Evolutionary conservation across 257 asterid genomes (phyloP).

Genomic region (Anisodus tanguticus): DNA sequence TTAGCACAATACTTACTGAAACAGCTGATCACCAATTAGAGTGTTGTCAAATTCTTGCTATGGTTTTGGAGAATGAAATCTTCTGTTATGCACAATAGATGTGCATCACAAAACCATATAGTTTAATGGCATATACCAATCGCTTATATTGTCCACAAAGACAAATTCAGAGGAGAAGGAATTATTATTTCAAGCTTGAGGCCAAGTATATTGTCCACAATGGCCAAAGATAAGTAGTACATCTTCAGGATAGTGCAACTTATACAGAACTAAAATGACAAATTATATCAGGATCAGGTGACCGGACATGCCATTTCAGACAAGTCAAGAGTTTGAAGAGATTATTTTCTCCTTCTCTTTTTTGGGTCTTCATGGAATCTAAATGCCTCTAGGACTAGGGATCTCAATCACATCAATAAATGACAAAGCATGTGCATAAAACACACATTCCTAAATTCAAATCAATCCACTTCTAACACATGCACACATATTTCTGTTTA

Average conservation of each 20-base stretch:
- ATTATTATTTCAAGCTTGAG: conserved; percentile 11
- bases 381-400: too few species aligned
- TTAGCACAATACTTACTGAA: neutral
- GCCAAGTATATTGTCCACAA: conserved; percentile 3
- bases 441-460: too few species aligned
- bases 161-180: neutral
- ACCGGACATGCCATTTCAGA: too few species aligned
- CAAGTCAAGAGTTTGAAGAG: too few species aligned
- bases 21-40: neutral
- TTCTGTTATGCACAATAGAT: neutral
- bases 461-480: neutral
- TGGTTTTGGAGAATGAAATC: conserved; percentile 19
- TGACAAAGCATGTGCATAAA: too few species aligned
- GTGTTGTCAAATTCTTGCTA: neutral
- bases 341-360: too few species aligned
- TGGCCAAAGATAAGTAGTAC: neutral
- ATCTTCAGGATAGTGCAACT: neutral
- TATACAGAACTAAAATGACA: too few species aligned
- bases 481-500: conserved; percentile 7
- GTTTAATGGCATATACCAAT: neutral
- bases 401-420: too few species aligned
- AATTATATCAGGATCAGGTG: too few species aligned
- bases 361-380: too few species aligned
- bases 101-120: neutral
- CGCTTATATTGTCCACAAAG: neutral